Conservation (phyloP, 2,329 filamentous ascomycete genomes). For the Talaromyces sp. region DNA sequence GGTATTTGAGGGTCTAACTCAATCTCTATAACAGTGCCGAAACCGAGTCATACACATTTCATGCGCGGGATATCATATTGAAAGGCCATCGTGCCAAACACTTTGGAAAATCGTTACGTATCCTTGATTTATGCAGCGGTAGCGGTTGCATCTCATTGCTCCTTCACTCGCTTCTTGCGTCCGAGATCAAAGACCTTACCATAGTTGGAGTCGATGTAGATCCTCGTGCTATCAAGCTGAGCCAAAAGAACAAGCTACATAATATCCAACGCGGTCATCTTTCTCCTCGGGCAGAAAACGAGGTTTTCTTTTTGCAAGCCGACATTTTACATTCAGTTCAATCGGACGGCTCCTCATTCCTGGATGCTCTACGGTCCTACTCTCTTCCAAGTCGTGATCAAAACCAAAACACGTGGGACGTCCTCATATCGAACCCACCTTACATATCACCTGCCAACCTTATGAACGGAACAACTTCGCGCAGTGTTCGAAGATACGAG, state of each 20-base stretch:
- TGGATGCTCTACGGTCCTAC: neutral
- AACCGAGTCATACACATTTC: slow-evolving; percentile 65
- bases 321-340: slow-evolving; percentile 36
- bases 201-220: slow-evolving; percentile 76
- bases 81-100: slow-evolving; percentile 11
- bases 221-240: slow-evolving; percentile 60
- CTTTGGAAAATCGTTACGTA: slow-evolving; percentile 44
- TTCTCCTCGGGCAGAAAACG: slow-evolving; percentile 25
- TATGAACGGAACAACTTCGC: slow-evolving; percentile 55
- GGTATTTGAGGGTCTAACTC: neutral
- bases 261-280: slow-evolving; percentile 43
- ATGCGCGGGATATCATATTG: slow-evolving; percentile 51
- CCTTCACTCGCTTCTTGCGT: slow-evolving; percentile 60
- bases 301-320: slow-evolving; percentile 48
- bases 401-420: slow-evolving; percentile 45
- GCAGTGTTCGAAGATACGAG: slow-evolving; percentile 78
- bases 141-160: slow-evolving; percentile 85
- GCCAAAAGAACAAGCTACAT: slow-evolving; percentile 59
- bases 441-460: slow-evolving; percentile 73
- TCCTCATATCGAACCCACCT: slow-evolving; percentile 85
- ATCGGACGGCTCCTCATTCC: slow-evolving; percentile 14
- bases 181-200: slow-evolving; percentile 41
- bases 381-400: neutral
- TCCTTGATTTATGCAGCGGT: slow-evolving; percentile 87
- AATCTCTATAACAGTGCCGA: slow-evolving; percentile 50